phyloP scores from a whole-genome alignment of 2,329 filamentous ascomycete genomes.

The Claviceps maximensis region DNA sequence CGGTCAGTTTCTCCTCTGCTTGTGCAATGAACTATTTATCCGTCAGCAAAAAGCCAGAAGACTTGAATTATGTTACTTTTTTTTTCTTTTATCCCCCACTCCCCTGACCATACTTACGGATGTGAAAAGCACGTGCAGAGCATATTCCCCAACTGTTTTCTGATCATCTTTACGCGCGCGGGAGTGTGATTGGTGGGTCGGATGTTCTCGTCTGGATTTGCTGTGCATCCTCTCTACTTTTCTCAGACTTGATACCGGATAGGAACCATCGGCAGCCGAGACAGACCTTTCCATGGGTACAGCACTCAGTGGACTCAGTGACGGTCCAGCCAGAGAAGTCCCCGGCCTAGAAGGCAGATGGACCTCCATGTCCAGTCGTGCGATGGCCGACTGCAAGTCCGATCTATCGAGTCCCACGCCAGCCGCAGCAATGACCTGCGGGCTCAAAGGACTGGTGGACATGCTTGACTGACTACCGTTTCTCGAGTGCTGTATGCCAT shows the following conservation, averaged over 20 bases:
- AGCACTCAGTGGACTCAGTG: slow-evolving; percentile 10
- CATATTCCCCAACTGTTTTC: slow-evolving; percentile 96
- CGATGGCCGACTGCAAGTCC: slow-evolving; percentile 33
- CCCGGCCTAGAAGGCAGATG: slow-evolving; percentile 27
- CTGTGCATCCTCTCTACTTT: slow-evolving; percentile 50
- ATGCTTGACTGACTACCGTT: slow-evolving; percentile 79
- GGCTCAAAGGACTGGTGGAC: slow-evolving; percentile 72
- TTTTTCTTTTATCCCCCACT: neutral
- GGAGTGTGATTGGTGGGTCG: slow-evolving; percentile 64
- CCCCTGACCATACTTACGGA: slow-evolving; percentile 41
- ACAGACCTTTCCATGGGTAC: slow-evolving; percentile 30
- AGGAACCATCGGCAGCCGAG: slow-evolving; percentile 31
- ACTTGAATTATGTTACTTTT: neutral
- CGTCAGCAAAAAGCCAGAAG: slow-evolving; percentile 8
- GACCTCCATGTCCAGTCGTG: slow-evolving; percentile 32
- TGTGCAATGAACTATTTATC: slow-evolving; percentile 66
- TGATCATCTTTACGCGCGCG: slow-evolving; percentile 59
- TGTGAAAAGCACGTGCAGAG: slow-evolving; percentile 89
- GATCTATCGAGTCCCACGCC: slow-evolving; percentile 42
- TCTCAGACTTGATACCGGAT: slow-evolving; percentile 32
- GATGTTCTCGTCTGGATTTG: slow-evolving; percentile 57
- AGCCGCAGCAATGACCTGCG: slow-evolving; percentile 66
- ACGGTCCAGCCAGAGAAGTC: slow-evolving; percentile 33
- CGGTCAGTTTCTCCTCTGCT: slow-evolving; percentile 90
- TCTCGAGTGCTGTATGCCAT: slow-evolving; percentile 85